A percentile compares a stretch with the other conserved stretches of the same genome.
These are phyloP conservation scores for Antitrichia curtipendula DNA, from an alignment of 225 moss, liverwort and hornwort genomes.

Conservation along the genomic window DNA sequence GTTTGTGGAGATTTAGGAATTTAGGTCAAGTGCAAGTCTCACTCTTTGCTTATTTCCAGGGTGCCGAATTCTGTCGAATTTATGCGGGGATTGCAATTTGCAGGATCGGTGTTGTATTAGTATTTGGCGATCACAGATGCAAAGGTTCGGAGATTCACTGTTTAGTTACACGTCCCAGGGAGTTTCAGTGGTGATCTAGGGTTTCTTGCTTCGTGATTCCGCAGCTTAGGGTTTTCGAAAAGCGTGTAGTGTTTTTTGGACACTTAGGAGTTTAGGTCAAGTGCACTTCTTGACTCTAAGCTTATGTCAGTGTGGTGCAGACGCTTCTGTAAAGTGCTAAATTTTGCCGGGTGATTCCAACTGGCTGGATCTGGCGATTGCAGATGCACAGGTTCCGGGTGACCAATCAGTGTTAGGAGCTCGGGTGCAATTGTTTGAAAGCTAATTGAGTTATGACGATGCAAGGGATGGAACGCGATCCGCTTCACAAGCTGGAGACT, in stretches of 20 bases:
- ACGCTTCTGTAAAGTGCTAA: background rate
- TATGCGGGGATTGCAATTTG: background rate
- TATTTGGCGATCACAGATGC: background rate
- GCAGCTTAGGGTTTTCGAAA: background rate
- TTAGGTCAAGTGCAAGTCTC: background rate
- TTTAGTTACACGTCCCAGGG: background rate
- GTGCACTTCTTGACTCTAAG: background rate
- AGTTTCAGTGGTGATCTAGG: background rate
- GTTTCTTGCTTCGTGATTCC: background rate
- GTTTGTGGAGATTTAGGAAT: background rate
- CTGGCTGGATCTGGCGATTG: background rate
- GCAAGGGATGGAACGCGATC: constrained; percentile 39
- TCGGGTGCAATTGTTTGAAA: background rate
- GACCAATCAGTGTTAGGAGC: background rate
- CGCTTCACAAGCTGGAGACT: constrained; percentile 41
- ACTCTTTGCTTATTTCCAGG: background rate
- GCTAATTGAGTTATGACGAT: background rate
- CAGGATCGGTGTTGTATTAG: background rate
- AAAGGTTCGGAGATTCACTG: background rate
- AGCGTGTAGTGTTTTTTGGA: background rate
- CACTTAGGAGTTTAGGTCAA: background rate
- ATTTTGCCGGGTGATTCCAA: background rate
- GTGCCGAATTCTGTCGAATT: background rate
- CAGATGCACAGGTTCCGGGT: constrained; percentile 8
- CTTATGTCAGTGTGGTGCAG: background rate